Base-by-base conservation (phyloP, 192 early-diverging fungal genomes). In the Linnemannia hyalina region DNA sequence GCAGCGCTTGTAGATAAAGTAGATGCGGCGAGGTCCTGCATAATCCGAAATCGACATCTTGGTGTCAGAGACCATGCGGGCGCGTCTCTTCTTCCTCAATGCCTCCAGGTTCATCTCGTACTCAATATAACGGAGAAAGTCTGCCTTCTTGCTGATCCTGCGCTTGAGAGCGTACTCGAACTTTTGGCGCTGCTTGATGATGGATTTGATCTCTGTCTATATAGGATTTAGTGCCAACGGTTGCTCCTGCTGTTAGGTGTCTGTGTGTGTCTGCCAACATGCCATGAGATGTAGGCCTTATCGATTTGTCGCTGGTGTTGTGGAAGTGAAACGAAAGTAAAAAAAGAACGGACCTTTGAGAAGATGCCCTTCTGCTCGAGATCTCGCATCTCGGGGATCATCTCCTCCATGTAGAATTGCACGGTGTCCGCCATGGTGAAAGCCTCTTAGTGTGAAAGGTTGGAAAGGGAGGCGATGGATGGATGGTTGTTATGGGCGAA, bases 61-160 rank as follows among this genome's bases (percentile, higher is more conserved):
- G 44, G 74, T 77, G 22, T 70, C 29, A n/a, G 88, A 90, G 44
- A 90, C 85, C 75, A 96, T 77, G 6, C 97, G 92, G 35, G 88
- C 78, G 77, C 95, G 95, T 42, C 98, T 92, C 82, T 96, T 95
- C 81, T 89, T 91, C 36, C 98, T 92, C 68, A 99, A 88, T 40
- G 91, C 83, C 68, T 99, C 97, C 72, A 99, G 90, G 88, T 97
- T 97, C 89, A 94, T 95, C 83, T 99, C 98, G 90, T 97, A 99
- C 76, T 97, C 96, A 80, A 99, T 97, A 89, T 97, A 97, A 32
- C 96, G 93, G 41, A 99, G 90, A 87, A 93, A 99, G 72, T 98
- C 97, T 16, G 91, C 89, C 68, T 95, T 91, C 40, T 92, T 89
- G 9, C 89, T 86, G 18, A 95, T 94, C 78, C 96, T 94, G 35